phyloP scores from a whole-genome alignment of 1,139 yeast species.

The Candida tropicalis region DNA sequence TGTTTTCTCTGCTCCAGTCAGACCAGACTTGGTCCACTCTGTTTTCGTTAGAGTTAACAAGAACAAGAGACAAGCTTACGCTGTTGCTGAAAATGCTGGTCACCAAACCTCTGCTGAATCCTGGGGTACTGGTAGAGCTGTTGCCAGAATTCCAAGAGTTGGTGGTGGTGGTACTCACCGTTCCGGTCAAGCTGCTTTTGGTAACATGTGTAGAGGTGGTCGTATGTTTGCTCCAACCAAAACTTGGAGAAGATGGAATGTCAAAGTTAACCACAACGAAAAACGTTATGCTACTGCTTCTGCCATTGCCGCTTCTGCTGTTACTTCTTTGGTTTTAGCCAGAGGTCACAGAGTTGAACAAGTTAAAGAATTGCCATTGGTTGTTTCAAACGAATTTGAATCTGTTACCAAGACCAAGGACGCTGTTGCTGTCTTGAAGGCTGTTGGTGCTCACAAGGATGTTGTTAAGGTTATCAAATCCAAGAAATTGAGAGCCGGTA shows the following conservation, averaged over 20 bases:
- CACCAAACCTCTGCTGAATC: constrained; percentile 99
- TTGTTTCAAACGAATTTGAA: constrained; percentile 93
- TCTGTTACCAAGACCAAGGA: constrained; percentile 96
- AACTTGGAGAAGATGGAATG: constrained; percentile 99
- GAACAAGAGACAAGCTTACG: constrained; percentile 99
- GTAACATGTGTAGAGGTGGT: constrained; percentile 99
- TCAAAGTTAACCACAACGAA: constrained; percentile 99
- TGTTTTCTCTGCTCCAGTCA: constrained; percentile 99
- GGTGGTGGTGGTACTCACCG: constrained; percentile 99
- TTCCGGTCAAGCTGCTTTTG: constrained; percentile 99
- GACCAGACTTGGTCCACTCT: constrained; percentile 99
- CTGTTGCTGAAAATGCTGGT: constrained; percentile 99
- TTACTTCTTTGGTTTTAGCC: constrained; percentile 97
- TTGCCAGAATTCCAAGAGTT: constrained; percentile 99
- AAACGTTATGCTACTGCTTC: constrained; percentile 99
- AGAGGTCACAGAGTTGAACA: constrained; percentile 99
- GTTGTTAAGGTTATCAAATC: constrained; percentile 98
- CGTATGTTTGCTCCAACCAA: constrained; percentile 99
- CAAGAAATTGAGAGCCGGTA: constrained; percentile 99
- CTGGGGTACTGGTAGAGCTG: constrained; percentile 99
- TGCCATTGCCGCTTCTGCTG: constrained; percentile 99
- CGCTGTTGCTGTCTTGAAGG: constrained; percentile 97
- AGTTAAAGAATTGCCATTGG: constrained; percentile 98
- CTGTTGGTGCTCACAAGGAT: constrained; percentile 98
- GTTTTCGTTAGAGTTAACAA: constrained; percentile 98